Conservation (phyloP, 176 grass and related monocot species). For the Elymus sibiricus region DNA sequence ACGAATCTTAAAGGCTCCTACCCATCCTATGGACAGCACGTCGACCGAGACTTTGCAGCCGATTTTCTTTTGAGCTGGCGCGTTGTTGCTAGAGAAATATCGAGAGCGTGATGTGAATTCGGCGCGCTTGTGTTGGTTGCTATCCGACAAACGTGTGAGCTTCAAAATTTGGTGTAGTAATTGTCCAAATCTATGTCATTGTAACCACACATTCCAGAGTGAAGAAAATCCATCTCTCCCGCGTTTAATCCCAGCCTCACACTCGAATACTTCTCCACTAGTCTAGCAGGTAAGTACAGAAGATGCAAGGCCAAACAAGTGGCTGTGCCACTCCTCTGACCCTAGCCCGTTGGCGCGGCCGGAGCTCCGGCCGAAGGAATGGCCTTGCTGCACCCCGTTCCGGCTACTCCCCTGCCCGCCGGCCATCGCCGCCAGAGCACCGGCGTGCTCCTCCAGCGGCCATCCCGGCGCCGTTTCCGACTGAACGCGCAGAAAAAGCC, state of each 20-base stretch:
- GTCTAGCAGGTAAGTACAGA: not conserved
- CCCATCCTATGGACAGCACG: too few species aligned
- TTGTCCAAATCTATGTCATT: not conserved
- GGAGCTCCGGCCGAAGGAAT: conserved; percentile 3
- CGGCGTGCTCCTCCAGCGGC: not conserved
- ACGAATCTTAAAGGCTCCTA: too few species aligned
- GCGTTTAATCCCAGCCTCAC: conserved; percentile 12
- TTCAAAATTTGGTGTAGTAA: not conserved
- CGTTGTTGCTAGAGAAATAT: too few species aligned
- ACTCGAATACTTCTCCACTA: too few species aligned
- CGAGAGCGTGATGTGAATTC: too few species aligned
- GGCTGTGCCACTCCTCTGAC: not conserved
- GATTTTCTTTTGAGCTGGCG: too few species aligned
- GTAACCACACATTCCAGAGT: not conserved
- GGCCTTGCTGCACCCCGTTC: conserved; percentile 23
- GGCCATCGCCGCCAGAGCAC: not conserved
- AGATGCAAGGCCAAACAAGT: not conserved
- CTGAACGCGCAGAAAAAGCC: conserved; percentile 34
- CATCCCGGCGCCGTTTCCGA: not conserved
- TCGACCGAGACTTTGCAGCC: too few species aligned
- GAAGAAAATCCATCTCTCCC: not conserved
- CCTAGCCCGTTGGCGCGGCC: not conserved
- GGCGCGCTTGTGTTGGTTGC: too few species aligned
- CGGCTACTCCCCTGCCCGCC: not conserved
- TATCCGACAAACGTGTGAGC: not conserved